Conservation (phyloP, 129 eudicot species). For the Flaveria linearis region DNA sequence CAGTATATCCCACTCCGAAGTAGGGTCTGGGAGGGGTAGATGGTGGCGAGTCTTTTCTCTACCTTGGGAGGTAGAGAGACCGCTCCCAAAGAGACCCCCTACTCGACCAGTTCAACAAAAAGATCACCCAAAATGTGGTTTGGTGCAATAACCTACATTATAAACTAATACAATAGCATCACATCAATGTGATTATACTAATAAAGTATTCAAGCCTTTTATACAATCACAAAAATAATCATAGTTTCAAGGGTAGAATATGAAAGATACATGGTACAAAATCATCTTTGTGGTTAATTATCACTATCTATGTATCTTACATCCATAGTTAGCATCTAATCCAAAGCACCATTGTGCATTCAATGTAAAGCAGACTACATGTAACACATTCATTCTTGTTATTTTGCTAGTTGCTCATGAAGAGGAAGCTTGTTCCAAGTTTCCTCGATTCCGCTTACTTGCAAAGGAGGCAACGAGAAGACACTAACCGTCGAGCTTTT, state of each 20-base stretch:
- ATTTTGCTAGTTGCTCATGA: constrained; percentile 72
- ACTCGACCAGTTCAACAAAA: no score
- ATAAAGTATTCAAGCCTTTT: background rate
- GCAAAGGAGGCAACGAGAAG: constrained; percentile 87
- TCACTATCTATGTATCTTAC: constrained; percentile 39
- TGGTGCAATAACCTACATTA: background rate
- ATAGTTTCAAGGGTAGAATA: background rate
- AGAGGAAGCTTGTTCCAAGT: constrained; percentile 71
- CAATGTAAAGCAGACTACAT: constrained; percentile 10
- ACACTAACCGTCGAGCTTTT: constrained; percentile 86
- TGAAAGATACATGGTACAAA: constrained; percentile 18
- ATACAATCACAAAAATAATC: constrained; percentile 5
- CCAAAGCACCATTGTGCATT: constrained; percentile 29
- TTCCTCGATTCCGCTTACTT: constrained; percentile 59
- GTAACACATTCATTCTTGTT: constrained; percentile 7
- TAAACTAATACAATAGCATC: background rate
- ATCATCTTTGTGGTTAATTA: constrained; percentile 24
- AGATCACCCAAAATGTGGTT: no score
- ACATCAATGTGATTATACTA: background rate
- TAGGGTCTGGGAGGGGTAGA: no score
- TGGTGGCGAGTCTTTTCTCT: no score
- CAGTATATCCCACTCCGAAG: no score
- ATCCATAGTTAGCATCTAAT: constrained; percentile 39
- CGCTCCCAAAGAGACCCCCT: no score
- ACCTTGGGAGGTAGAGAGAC: no score